Evolutionary conservation across 2,329 filamentous ascomycete genomes (phyloP), one percentile per base, ranked within the genome.

Genomic region (Cryphonectria japonica): DNA sequence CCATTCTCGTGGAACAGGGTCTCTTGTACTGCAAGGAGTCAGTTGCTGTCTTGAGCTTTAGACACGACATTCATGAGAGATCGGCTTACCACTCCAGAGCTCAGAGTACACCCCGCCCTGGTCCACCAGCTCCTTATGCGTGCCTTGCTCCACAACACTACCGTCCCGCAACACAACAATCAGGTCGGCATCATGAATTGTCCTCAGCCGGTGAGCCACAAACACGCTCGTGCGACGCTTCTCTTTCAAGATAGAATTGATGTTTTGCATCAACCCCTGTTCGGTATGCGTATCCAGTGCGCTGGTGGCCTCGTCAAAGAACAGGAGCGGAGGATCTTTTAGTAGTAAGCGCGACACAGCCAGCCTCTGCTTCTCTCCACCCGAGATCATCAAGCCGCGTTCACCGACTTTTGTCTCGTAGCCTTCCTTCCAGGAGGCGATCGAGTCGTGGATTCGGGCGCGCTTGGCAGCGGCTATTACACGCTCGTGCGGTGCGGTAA

Each of bases 271-370:
- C 66, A 98, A 85, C 1, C 93, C 92, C 81, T 97, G 93, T 82
- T 98, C 95, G 0, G 95, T 98, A 78, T 97, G 93, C 0, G 95
- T 97, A 79, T 98, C 95, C 46, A 98, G 85, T 1, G 95, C 95
- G 64, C 92, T 95, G 0, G 95, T 98, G 76, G 95, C 95, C 84
- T 98, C 95, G 75, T 98, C 95, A 76, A 98, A 98, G 86, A 98
- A 98, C 0, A 98, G 83, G 39, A 98, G 82, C 1, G 94, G 93
- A 3, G 95, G 94, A 75, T 98, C 93, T 80, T 98, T 98, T 71
- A 98, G 85, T 1, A 98, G 87, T 54, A 98, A 80, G 60, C 95
- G 86, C 37, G 93, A 93, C 34, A 98, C 89, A 0, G 95, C 95
- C 14, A 98, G 84, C 3, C 95, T 89, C 82, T 98, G 95, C 81